Evolutionary conservation across 257 asterid species (phyloP), one percentile per base, ranked within the genome.

Genomic region (Lantana camara): DNA sequence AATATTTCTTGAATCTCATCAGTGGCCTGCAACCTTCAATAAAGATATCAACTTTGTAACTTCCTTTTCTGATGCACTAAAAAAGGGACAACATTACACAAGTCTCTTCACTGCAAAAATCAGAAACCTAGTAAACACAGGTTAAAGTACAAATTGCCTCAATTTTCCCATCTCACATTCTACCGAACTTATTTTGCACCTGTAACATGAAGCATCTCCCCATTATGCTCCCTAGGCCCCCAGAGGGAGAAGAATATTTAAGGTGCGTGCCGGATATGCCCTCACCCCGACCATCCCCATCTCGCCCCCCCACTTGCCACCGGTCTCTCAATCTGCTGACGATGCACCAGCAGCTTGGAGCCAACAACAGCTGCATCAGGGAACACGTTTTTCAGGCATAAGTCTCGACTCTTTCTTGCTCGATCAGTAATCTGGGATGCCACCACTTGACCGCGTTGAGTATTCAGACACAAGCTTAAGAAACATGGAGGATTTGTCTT

Each of bases 401-500:
- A 44, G 9, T n/a, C 3, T 9, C 15, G 29, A 16, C 24, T 34
- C 38, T 34, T 34, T 9, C 9, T n/a, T 34, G 38, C 38, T 34
- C 9, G 69, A 69, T 84, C 73, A 90, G 52, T 75, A 79, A 51
- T 87, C 96, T 0, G 77, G 60, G 7, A 73, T 64, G 54, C 88
- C 76, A 60, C 73, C n/a, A n/a, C n/a, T 85, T 37, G 99, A 85
- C 48, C 99, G 79, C 19, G 97, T 50, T 20, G 99, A 88, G 80
- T 94, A 90, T 57, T 94, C 99, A 0, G 88, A 75, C 34, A 94
- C 99, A 75, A 94, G 80, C 89, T 79, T 94, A 17, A 94, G 89
- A 74, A 94, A 94, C 99, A 94, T 90, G 30, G 99, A 94, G n/a
- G 95, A 90, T 67, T 87, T 86, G 77, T 94, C 96, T 77, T 94